phyloP scores from a whole-genome alignment of 192 early-diverging fungal species.

The Pilaira anomala region DNA sequence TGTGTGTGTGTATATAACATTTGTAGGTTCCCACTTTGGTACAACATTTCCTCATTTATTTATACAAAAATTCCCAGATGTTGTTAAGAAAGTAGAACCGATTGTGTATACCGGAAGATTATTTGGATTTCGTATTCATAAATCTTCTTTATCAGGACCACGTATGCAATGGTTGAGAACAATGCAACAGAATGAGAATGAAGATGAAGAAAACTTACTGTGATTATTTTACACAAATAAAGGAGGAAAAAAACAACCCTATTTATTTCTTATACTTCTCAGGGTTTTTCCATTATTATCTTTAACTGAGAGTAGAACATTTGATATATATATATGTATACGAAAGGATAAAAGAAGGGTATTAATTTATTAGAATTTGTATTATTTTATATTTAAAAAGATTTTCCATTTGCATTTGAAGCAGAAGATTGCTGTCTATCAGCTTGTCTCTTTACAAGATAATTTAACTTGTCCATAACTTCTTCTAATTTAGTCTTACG shows the following conservation, averaged over 20 bases:
- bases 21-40: constrained; percentile 89
- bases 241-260: neutral
- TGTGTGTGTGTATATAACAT: constrained; percentile 6
- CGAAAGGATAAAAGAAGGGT: neutral
- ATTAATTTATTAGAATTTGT: too few relatives aligned
- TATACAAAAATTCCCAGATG: constrained; percentile 80
- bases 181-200: neutral
- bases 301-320: too few relatives aligned
- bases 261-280: too few relatives aligned
- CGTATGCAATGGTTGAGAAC: constrained; percentile 91
- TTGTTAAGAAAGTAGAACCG: constrained; percentile 53
- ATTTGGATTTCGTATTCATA: constrained; percentile 90
- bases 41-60: constrained; percentile 94
- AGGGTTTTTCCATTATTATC: too few relatives aligned
- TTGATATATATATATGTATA: neutral
- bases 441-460: constrained; percentile 52
- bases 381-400: too few relatives aligned
- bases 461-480: constrained; percentile 68
- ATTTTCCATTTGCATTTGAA: too few relatives aligned
- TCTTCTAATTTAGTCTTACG: constrained; percentile 80
- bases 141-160: constrained; percentile 71
- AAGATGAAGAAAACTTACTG: too few relatives aligned
- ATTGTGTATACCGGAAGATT: constrained; percentile 79
- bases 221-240: too few relatives aligned
- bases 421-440: constrained; percentile 36